Base-by-base conservation (phyloP, 495 filamentous ascomycete species). In the Lindgomyces ingoldianus region DNA sequence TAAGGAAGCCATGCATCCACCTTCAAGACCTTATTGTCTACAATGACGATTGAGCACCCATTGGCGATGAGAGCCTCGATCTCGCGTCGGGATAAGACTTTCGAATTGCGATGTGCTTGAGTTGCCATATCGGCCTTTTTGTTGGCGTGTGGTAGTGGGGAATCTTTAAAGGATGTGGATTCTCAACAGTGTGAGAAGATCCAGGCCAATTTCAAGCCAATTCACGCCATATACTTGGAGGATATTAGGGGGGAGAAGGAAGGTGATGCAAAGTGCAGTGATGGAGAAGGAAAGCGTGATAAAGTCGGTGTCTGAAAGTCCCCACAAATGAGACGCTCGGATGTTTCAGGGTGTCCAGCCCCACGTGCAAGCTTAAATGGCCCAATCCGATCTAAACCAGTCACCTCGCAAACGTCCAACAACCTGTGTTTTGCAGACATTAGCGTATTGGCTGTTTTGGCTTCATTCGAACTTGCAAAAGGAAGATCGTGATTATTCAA, bases 41-140 rank as follows among this genome's bases (percentile, higher is more conserved):
- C 80, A 50, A 98, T 91, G 55, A 97, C 82, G 39, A 98, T 81
- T 54, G 81, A 81, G 55, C 85, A 82, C n/a, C 92, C 94, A 48
- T 92, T 87, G 4, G 94, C 89, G 73, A 98, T 96, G 67, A 94
- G 75, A 3, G 83, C 86, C 75, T 98, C 94, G 61, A 98, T 84
- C 70, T 95, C 85, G 44, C 88, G 83, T 53, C 91, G 85, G 39
- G 86, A 46, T 30, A 76, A 64, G 16, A 74, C 33, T 25, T 42
- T 55, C 41, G 56, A 50, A 19, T 56, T 64, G 33, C 61, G 66
- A 4, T 60, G 50, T 19, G 48, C 16, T 36, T 57, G 42, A 8
- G 44, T 16, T 12, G 60, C 63, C 63, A 66, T 66, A 16, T 9
- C 54, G 29, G 51, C 45, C n/a, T n/a, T n/a, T n/a, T n/a, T n/a